Evolutionary conservation across 768 basidiomycete genomes (phyloP).

Genomic region (Sporobolomyces phaffii): DNA sequence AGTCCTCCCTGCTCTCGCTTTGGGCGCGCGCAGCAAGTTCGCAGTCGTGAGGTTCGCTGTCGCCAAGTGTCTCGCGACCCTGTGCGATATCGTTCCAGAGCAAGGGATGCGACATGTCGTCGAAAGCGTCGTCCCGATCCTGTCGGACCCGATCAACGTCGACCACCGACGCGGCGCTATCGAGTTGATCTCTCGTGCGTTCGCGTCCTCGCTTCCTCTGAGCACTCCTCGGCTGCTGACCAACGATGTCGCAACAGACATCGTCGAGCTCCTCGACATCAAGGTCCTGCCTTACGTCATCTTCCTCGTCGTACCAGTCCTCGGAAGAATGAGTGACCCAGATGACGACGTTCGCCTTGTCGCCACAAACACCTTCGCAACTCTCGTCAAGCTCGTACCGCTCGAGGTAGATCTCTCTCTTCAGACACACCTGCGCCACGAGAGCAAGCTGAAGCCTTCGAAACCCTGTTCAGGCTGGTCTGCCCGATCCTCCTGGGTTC

Average conservation of each 20-base stretch:
- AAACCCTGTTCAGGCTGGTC: conserved; percentile 62
- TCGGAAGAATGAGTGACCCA: conserved; percentile 93
- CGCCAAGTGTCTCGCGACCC: conserved; percentile 75
- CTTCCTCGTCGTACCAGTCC: conserved; percentile 89
- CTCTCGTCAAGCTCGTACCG: conserved; percentile 95
- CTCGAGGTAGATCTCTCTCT: conserved; percentile 62
- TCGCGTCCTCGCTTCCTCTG: not conserved
- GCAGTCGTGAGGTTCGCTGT: conserved; percentile 85
- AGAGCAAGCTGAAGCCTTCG: too few relatives aligned
- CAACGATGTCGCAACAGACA: conserved; percentile 60
- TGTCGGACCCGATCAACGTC: conserved; percentile 69
- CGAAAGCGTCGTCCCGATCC: conserved; percentile 68
- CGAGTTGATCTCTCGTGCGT: conserved; percentile 78
- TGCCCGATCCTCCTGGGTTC: conserved; percentile 94
- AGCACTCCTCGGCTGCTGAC: too few relatives aligned
- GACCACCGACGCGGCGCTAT: conserved; percentile 80
- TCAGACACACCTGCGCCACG: too few relatives aligned
- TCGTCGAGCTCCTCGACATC: conserved; percentile 83
- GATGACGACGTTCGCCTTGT: conserved; percentile 86
- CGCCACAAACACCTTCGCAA: conserved; percentile 95
- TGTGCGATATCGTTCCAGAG: conserved; percentile 77
- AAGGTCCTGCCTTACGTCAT: conserved; percentile 94
- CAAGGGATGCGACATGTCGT: conserved; percentile 87
- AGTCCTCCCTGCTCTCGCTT: conserved; percentile 68
- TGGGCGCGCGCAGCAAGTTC: conserved; percentile 75